Conservation (phyloP, 257 asterid species). For the Solanum pinnatisectum region DNA sequence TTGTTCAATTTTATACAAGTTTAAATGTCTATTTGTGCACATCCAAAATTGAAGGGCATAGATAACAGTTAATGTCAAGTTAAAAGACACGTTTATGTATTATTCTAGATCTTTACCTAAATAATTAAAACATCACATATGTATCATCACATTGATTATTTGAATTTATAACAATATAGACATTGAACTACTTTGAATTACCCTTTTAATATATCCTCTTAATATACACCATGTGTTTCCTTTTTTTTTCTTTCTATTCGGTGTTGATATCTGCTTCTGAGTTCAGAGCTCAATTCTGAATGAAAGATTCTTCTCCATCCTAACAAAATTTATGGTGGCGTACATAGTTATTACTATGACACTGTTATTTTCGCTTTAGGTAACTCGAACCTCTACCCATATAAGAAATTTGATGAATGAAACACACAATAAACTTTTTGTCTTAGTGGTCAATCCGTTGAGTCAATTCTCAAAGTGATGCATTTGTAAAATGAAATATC, state of each 20-base stretch:
- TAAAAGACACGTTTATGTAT: no score
- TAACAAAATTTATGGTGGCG: background rate
- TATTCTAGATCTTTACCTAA: background rate
- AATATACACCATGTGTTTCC: no score
- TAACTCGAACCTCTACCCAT: background rate
- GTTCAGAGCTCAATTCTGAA: background rate
- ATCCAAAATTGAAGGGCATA: no score
- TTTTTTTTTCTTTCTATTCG: no score
- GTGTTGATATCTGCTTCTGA: no score
- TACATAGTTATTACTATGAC: background rate
- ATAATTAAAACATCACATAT: conserved; percentile 33
- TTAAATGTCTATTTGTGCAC: no score
- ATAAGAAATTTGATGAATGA: background rate
- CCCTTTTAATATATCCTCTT: background rate
- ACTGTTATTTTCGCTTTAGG: background rate
- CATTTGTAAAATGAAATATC: background rate
- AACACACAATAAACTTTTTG: background rate
- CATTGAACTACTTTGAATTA: background rate
- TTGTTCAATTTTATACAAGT: no score
- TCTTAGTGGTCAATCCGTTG: background rate
- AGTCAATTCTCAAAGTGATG: background rate
- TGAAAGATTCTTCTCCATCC: background rate
- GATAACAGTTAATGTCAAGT: no score
- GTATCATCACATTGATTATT: conserved; percentile 20
- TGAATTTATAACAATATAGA: conserved; percentile 17